Evolutionary conservation across 1,284 basidiomycete genomes (phyloP).

Genomic region (Sporisorium scitamineum): DNA sequence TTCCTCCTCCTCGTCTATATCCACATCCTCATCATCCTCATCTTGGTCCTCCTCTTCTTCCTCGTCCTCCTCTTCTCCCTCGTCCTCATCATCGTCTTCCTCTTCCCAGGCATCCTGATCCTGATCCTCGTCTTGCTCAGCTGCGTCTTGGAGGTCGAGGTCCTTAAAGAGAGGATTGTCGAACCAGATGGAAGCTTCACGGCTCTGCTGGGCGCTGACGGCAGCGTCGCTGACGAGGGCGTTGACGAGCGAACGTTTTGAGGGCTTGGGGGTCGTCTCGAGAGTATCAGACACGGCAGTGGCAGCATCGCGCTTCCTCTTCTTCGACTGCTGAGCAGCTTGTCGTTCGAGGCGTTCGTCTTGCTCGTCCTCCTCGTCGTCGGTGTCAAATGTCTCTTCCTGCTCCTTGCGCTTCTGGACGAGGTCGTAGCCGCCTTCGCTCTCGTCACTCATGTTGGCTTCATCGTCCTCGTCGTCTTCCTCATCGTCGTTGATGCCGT

Average conservation of each 20-base stretch:
- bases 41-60: constrained; percentile 69
- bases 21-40: constrained; percentile 65
- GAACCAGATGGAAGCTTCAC: constrained; percentile 85
- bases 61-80: constrained; percentile 64
- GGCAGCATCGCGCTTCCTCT: constrained; percentile 41
- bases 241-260: constrained; percentile 44
- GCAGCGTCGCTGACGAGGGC: constrained; percentile 48
- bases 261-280: constrained; percentile 37
- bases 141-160: constrained; percentile 73
- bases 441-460: constrained; percentile 68
- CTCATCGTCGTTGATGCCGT: constrained; percentile 61
- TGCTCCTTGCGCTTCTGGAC: constrained; percentile 77
- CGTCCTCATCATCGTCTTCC: constrained; percentile 25
- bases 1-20: constrained; percentile 55
- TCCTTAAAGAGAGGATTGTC: constrained; percentile 91
- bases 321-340: constrained; percentile 63
- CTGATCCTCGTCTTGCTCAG: constrained; percentile 69
- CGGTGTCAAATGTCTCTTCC: constrained; percentile 73
- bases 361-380: constrained; percentile 70
- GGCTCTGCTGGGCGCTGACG: constrained; percentile 67
- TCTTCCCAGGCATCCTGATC: constrained; percentile 62
- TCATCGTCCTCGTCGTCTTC: constrained; percentile 68
- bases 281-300: constrained; percentile 2
- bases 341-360: constrained; percentile 66
- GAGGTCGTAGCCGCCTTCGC: constrained; percentile 79